Conservation (phyloP, 1,284 basidiomycete genomes). For the Irpex rosettiformis region DNA sequence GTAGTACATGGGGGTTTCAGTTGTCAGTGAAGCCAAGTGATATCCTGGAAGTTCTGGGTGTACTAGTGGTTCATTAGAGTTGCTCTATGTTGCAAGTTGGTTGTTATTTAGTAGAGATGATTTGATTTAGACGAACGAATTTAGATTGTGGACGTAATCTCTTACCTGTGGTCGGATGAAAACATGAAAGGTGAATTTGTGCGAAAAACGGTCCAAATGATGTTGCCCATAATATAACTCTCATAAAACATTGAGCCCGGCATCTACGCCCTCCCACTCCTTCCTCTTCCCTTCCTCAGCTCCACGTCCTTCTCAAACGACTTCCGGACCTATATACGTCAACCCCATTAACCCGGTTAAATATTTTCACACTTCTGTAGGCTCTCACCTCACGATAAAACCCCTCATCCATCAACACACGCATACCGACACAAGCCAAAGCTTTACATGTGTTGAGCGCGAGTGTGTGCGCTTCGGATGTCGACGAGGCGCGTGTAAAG, state of each 20-base stretch:
- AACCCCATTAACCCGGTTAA: neutral
- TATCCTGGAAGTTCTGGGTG: too few relatives aligned
- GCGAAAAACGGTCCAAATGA: too few relatives aligned
- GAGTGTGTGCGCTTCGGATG: neutral
- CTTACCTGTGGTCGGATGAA: too few relatives aligned
- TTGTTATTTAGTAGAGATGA: too few relatives aligned
- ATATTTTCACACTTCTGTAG: neutral
- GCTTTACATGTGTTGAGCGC: conserved; percentile 51
- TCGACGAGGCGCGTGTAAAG: neutral
- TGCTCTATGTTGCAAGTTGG: too few relatives aligned
- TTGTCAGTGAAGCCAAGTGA: too few relatives aligned
- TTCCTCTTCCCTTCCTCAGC: too few relatives aligned
- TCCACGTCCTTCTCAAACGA: neutral
- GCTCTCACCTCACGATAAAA: conserved; percentile 50
- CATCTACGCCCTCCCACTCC: neutral
- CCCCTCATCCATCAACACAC: conserved; percentile 49
- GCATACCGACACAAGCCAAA: conserved; percentile 57
- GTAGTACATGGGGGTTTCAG: too few relatives aligned
- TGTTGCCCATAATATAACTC: neutral
- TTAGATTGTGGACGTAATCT: too few relatives aligned
- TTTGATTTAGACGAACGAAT: too few relatives aligned
- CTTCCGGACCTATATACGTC: neutral
- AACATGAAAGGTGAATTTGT: too few relatives aligned
- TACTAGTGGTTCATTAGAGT: too few relatives aligned
- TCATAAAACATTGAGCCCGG: neutral